Evolutionary conservation across 306 rosid genomes (phyloP), one percentile per base, ranked within the genome.

Genomic region (Gynostemma pentaphyllum): DNA sequence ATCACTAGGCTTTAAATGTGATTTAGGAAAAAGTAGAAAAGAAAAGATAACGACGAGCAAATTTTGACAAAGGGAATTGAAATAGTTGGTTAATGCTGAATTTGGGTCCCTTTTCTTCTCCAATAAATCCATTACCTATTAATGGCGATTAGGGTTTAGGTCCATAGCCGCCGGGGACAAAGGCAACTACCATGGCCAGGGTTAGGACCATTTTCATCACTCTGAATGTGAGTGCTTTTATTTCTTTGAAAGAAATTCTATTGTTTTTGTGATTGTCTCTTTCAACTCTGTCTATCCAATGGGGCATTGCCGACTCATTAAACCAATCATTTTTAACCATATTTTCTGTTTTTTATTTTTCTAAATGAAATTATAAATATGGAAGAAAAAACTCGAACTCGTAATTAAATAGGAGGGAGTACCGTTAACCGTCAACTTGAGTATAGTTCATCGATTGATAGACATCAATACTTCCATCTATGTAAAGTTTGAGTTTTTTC

Each of bases 51-150:
- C 16, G 64, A 23, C 11, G 36, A 32, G 15, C 34, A 59, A 68
- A n/a, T n/a, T 54, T 48, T 68, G 74, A 49, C 69, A 68, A 44
- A 68, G 22, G 64, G 39, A 57, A 56, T 16, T 56, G 28, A 56
- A 7, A 56, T 56, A 44, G 30, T 56, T 24, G 63, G 30, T 56
- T 24, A 56, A 15, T 9, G 44, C 24, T 29, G 55, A 68, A 40
- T 8, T n/a, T 53, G 48, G 48, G 44, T 26, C 75, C 69, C 64
- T 22, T 19, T 36, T 21, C 23, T 9, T 24, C 41, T 24, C 41
- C 70, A 45, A 55, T 4, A 76, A 40, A 16, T 67, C 49, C 40
- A 37, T 10, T 28, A 14, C 21, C 51, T 41, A 55, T 46, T 68
- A 32, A 55, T 61, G 32, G 26, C 69, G 49, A 8, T 26, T 57